Conservation (phyloP, 768 basidiomycete species). For the Kwoniella europaea region DNA sequence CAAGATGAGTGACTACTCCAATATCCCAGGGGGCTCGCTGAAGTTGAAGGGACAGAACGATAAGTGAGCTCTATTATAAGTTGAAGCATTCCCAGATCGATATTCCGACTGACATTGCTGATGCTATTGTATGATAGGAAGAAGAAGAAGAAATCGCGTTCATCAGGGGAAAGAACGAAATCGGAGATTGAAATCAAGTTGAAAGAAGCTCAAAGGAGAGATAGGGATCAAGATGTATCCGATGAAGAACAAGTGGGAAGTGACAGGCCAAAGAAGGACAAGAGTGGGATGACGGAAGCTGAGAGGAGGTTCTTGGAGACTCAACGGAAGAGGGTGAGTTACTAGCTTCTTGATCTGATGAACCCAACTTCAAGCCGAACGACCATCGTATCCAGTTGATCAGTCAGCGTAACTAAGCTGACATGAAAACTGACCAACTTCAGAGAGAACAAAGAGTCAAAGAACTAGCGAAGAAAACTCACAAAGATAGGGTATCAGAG, state of each 20-base stretch:
- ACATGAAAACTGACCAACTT: too few species aligned
- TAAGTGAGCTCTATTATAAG: too few species aligned
- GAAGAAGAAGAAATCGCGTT: conserved; percentile 57
- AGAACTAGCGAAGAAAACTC: conserved; percentile 49
- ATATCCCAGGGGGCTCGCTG: conserved; percentile 54
- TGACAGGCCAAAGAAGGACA: conserved; percentile 7
- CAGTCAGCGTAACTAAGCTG: neutral
- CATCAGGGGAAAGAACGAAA: conserved; percentile 38
- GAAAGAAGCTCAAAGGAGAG: conserved; percentile 16
- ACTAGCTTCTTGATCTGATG: too few species aligned
- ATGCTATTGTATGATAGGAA: too few species aligned
- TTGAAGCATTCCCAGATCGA: too few species aligned
- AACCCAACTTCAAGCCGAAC: neutral
- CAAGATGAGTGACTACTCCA: conserved; percentile 57
- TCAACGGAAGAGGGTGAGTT: conserved; percentile 54
- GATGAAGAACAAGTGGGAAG: neutral
- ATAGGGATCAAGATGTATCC: neutral
- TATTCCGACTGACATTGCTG: too few species aligned
- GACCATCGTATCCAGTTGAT: neutral
- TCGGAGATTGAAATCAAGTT: conserved; percentile 33
- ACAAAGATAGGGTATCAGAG: conserved; percentile 56
- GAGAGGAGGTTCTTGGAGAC: conserved; percentile 56
- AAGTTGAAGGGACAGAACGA: conserved; percentile 56
- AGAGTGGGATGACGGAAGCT: conserved; percentile 53
- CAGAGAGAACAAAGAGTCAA: conserved; percentile 49